Percentiles rank a stretch among this genome's conserved stretches.
Evolutionary conservation across 148 eudicot genomes (phyloP).

Genomic region (Vaccinium macrocarpon): DNA sequence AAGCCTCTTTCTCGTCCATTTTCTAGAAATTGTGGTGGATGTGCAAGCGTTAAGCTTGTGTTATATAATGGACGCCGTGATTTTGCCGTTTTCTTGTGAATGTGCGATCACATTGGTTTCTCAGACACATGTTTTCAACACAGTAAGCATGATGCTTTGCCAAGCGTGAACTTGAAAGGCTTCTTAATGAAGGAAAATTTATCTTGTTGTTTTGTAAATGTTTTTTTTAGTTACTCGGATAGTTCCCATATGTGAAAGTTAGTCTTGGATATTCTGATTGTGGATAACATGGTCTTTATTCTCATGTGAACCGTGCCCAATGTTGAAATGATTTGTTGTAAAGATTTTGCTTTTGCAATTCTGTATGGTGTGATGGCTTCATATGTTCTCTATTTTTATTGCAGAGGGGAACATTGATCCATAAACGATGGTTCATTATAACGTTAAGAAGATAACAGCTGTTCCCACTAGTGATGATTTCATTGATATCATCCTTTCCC

Average conservation of each 20-base stretch:
- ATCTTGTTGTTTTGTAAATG: background rate
- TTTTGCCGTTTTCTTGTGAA: background rate
- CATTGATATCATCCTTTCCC: slow-evolving; percentile 76
- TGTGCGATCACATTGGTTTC: background rate
- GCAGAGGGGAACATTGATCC: slow-evolving; percentile 22
- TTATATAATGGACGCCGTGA: background rate
- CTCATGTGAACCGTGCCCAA: background rate
- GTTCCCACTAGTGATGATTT: slow-evolving; percentile 87
- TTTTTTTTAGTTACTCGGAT: background rate
- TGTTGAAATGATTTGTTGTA: background rate
- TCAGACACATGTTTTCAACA: background rate
- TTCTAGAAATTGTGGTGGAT: background rate
- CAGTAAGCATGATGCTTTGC: background rate
- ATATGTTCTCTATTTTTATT: background rate
- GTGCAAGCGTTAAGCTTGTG: background rate
- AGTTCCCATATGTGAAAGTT: background rate
- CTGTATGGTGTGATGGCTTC: background rate
- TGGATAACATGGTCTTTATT: background rate
- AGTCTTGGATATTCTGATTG: background rate
- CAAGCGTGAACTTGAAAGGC: background rate
- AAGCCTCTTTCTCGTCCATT: background rate
- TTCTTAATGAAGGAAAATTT: background rate
- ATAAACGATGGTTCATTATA: slow-evolving; percentile 75
- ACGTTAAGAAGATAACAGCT: slow-evolving; percentile 80
- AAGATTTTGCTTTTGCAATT: background rate